Evolutionary conservation across 257 asterid species (phyloP).

Genomic region (Scutellaria baicalensis): DNA sequence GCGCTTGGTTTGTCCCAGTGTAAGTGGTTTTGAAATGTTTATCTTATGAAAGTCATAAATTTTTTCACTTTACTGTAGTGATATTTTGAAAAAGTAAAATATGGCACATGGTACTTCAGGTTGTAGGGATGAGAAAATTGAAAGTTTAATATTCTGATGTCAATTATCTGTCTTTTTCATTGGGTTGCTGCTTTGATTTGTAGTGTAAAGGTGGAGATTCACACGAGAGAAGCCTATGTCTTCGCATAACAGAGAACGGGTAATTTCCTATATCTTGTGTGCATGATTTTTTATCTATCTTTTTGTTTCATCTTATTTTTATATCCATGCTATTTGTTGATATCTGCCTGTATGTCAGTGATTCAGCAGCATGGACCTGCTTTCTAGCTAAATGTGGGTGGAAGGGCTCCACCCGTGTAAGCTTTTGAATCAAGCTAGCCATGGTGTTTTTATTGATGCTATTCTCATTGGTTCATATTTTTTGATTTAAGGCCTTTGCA

Average conservation of each 20-base stretch:
- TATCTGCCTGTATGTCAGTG: slow-evolving; percentile 32
- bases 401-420: slow-evolving; percentile 73
- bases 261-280: slow-evolving; percentile 23
- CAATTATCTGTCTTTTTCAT: neutral
- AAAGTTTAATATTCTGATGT: neutral
- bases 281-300: neutral
- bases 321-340: slow-evolving; percentile 14
- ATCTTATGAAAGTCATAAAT: neutral
- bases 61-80: neutral
- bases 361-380: slow-evolving; percentile 75
- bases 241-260: slow-evolving; percentile 58
- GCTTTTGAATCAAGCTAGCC: slow-evolving; percentile 11
- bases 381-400: slow-evolving; percentile 89
- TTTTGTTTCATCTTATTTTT: neutral
- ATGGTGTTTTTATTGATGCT: neutral
- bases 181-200: slow-evolving; percentile 22
- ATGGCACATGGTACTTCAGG: neutral
- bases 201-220: slow-evolving; percentile 81
- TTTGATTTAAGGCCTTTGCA: slow-evolving; percentile 56
- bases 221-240: slow-evolving; percentile 68
- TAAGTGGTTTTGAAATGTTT: slow-evolving; percentile 23
- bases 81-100: neutral
- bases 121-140: neutral
- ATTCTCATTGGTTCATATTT: slow-evolving; percentile 2
- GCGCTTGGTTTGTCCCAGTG: slow-evolving; percentile 60